Conservation (phyloP, 2,329 filamentous ascomycete genomes). For the Cordyceps fumosorosea region DNA sequence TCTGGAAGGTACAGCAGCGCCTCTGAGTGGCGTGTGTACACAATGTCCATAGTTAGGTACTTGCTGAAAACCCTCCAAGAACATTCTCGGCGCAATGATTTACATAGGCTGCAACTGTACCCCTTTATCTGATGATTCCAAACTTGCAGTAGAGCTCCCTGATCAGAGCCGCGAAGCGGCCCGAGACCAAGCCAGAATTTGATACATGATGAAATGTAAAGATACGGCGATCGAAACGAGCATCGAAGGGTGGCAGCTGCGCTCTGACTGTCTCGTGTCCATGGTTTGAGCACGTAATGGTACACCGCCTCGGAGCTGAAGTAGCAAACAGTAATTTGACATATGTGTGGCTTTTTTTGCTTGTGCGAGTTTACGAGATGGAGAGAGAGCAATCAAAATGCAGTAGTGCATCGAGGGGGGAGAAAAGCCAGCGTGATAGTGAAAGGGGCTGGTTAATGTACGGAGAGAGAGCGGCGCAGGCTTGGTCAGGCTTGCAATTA, state of each 20-base stretch:
- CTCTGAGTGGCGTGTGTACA: neutral
- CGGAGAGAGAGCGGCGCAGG: neutral
- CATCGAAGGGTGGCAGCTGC: neutral
- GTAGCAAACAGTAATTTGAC: neutral
- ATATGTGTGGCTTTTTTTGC: neutral
- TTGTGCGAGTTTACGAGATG: neutral
- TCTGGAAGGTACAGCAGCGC: neutral
- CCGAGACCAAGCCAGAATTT: neutral
- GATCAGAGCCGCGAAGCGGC: neutral
- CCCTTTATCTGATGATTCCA: neutral
- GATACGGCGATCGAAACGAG: neutral
- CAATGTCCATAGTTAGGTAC: neutral
- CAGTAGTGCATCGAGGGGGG: conserved; percentile 1
- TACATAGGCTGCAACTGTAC: neutral
- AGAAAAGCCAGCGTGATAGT: neutral
- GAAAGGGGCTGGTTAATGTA: neutral
- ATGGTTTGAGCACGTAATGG: neutral
- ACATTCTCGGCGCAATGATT: neutral
- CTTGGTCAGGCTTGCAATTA: neutral
- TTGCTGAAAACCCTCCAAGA: too few relatives aligned
- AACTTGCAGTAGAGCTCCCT: neutral
- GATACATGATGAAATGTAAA: neutral
- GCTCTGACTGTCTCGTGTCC: neutral
- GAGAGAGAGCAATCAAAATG: neutral
- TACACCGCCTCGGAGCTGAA: conserved; percentile 4